Base-by-base conservation (phyloP, 306 rosid species). In the Cercis canadensis region DNA sequence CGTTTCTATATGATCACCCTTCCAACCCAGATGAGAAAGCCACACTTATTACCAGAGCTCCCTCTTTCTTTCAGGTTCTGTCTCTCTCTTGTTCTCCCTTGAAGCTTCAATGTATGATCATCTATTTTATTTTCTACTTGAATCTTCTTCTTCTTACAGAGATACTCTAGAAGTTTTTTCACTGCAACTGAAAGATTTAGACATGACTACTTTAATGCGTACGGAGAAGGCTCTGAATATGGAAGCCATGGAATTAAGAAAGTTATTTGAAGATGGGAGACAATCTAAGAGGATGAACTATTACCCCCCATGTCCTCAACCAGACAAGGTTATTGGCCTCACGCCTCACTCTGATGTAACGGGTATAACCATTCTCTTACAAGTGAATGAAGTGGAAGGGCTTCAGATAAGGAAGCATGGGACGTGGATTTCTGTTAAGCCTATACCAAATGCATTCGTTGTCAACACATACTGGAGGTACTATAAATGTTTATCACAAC, bases 11-110 rank as follows among this genome's bases (percentile, higher is more conserved):
- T 86, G 36, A 37, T 13, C 4, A 84, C 90, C 0, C 83, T 50
- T 60, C 90, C 90, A 5, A 14, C 10, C 4, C 74, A 76, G 47
- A n/a, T 21, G 8, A 82, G 90, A 76, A 62, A 53, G 31, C 84
- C 88, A 3, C 88, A 85, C 45, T 43, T 89, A 29, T 62, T 89
- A 63, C 83, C 87, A 14, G 37, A 74, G 2, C 90, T 89, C 33
- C 90, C 88, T 58, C 52, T 56, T 74, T 45, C 82, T 51, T 71
- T 84, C 67, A 85, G 89, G 86, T 84, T 39, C 32, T 29, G 11
- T 31, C 14, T 47, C 36, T 37, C 37, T 63, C 34, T 17, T 32
- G n/a, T n/a, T n/a, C n/a, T n/a, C n/a, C n/a, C n/a, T n/a, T n/a
- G n/a, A n/a, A n/a, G n/a, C n/a, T 3, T 3, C 5, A 34, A 34